These are phyloP conservation scores for Lasiosphaeria hispida DNA, from an alignment of 495 filamentous ascomycete species.

Conservation along the genomic window DNA sequence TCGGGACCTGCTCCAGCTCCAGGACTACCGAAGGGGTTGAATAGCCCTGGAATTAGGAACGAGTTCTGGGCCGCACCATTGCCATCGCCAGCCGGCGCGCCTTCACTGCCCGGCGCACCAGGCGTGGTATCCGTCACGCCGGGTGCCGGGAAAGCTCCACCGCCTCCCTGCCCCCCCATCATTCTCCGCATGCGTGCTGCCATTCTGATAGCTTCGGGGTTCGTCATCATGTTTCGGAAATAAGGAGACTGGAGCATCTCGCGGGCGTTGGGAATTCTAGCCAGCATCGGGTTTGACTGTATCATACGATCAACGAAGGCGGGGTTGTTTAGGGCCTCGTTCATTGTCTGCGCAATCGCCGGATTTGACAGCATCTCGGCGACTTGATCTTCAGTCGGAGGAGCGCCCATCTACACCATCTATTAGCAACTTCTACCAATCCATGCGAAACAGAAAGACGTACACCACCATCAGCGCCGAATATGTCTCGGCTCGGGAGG, in stretches of 20 bases:
- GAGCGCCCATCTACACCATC: constrained; percentile 77
- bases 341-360: constrained; percentile 75
- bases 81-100: constrained; percentile 14
- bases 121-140: constrained; percentile 76
- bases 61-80: constrained; percentile 36
- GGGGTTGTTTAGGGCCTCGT: constrained; percentile 92
- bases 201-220: constrained; percentile 76
- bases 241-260: constrained; percentile 81
- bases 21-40: constrained; percentile 22
- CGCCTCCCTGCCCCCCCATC: constrained; percentile 54
- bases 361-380: constrained; percentile 85
- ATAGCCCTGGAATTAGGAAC: constrained; percentile 33
- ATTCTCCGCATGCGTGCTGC: constrained; percentile 75
- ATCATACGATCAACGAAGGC: constrained; percentile 90
- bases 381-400: constrained; percentile 74
- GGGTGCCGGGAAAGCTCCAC: constrained; percentile 74
- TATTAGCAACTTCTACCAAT: constrained; percentile 27
- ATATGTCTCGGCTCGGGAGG: constrained; percentile 82
- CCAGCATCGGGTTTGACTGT: constrained; percentile 80
- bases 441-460: constrained; percentile 38
- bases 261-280: constrained; percentile 76
- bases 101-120: constrained; percentile 31
- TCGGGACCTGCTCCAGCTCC: constrained; percentile 17
- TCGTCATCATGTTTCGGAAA: constrained; percentile 93
- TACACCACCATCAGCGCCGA: constrained; percentile 96